Evolutionary conservation across 2,329 filamentous ascomycete genomes (phyloP).

Genomic region (Trichoderma citrinoviride): DNA sequence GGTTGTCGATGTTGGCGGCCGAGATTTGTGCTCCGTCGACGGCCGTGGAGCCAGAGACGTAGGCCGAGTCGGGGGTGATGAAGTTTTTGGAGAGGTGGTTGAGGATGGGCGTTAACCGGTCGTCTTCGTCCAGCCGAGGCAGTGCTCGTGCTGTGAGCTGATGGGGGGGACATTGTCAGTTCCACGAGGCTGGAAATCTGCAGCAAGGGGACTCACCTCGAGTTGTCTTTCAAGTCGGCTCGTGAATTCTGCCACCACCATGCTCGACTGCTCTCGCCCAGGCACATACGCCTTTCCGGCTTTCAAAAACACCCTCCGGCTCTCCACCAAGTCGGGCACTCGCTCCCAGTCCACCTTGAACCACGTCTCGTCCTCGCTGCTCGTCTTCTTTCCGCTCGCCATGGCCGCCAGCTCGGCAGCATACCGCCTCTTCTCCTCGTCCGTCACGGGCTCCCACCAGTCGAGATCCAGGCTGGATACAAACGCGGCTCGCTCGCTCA

Average conservation of each 20-base stretch:
- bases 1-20: constrained; percentile 73
- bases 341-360: constrained; percentile 96
- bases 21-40: constrained; percentile 71
- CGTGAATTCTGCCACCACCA: constrained; percentile 87
- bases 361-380: constrained; percentile 75
- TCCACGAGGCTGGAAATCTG: neutral
- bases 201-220: constrained; percentile 58
- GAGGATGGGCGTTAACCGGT: constrained; percentile 70
- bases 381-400: constrained; percentile 37
- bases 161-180: neutral
- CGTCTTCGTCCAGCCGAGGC: constrained; percentile 92
- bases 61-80: constrained; percentile 82
- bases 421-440: constrained; percentile 71
- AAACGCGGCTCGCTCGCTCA: constrained; percentile 70
- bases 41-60: constrained; percentile 60
- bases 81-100: constrained; percentile 92
- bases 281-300: constrained; percentile 90
- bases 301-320: constrained; percentile 70
- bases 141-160: constrained; percentile 86
- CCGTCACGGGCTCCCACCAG: constrained; percentile 84
- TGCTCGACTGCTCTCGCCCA: constrained; percentile 77
- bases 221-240: constrained; percentile 75
- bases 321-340: constrained; percentile 86
- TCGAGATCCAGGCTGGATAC: constrained; percentile 74
- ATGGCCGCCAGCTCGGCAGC: constrained; percentile 59